Evolutionary conservation across 2,329 filamentous ascomycete genomes (phyloP).

Genomic region (Diaporthe sp.): DNA sequence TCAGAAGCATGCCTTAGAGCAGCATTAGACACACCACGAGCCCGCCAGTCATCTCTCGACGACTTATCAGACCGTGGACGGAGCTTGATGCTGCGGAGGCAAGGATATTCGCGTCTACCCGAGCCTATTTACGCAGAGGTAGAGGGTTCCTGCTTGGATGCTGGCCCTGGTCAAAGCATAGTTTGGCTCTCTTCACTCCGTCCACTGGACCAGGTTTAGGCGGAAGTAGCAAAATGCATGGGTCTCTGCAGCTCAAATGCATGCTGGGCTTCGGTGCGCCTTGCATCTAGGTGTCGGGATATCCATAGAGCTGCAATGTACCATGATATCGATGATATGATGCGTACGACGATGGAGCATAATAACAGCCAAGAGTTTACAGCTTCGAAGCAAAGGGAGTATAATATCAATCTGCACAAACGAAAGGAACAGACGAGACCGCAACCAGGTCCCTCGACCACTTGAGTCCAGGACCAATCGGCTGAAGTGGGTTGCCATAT

Average conservation of each 20-base stretch:
- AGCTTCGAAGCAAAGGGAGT: not conserved
- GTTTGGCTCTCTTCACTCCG: conserved; percentile 28
- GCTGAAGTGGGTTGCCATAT: not conserved
- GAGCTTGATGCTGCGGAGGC: conserved; percentile 31
- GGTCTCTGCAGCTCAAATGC: conserved; percentile 16
- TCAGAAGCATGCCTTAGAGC: conserved; percentile 19
- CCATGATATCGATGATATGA: conserved; percentile 3
- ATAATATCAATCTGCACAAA: not conserved
- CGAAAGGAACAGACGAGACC: not conserved
- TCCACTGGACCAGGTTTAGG: conserved; percentile 30
- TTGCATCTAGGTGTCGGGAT: not conserved
- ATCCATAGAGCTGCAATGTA: not conserved
- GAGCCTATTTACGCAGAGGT: conserved; percentile 6
- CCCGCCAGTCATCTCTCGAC: conserved; percentile 41
- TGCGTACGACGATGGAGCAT: not conserved
- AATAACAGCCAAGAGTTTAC: not conserved
- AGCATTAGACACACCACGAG: not conserved
- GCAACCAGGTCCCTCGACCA: not conserved
- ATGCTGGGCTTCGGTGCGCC: conserved; percentile 5
- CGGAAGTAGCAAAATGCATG: conserved; percentile 13
- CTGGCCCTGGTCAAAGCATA: conserved; percentile 26
- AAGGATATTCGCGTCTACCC: conserved; percentile 18
- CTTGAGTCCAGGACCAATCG: not conserved
- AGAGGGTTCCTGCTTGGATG: not conserved
- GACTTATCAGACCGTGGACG: conserved; percentile 39